Evolutionary conservation across 2,329 filamentous ascomycete genomes (phyloP).

Genomic region (Diaporthe aspalathi): DNA sequence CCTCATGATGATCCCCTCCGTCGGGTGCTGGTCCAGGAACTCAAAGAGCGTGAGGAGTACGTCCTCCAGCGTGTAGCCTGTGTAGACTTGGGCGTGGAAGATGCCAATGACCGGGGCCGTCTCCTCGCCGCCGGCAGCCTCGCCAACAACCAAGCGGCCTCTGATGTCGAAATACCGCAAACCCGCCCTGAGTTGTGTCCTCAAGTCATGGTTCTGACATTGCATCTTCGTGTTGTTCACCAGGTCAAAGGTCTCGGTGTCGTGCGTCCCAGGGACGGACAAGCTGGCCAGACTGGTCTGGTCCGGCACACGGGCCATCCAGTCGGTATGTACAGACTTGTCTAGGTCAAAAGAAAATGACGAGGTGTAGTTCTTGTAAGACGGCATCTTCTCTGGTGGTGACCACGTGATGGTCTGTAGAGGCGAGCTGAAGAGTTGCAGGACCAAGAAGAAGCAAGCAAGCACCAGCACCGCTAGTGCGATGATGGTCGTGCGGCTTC

Average conservation of each 20-base stretch:
- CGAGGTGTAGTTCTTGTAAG: constrained; percentile 45
- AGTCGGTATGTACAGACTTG: constrained; percentile 48
- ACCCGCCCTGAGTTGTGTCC: constrained; percentile 57
- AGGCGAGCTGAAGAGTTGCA: constrained; percentile 27
- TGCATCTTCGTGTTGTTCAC: constrained; percentile 49
- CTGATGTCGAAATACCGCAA: constrained; percentile 64
- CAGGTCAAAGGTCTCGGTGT: constrained; percentile 62
- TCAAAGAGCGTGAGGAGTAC: constrained; percentile 56
- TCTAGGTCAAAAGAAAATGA: constrained; percentile 57
- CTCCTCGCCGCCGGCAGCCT: constrained; percentile 45
- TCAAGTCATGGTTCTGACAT: constrained; percentile 61
- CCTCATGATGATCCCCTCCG: constrained; percentile 61
- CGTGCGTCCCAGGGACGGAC: constrained; percentile 64
- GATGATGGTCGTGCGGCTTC: constrained; percentile 32
- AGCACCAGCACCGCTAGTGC: constrained; percentile 21
- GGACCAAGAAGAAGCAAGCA: constrained; percentile 30
- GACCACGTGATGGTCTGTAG: constrained; percentile 9
- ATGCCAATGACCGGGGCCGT: constrained; percentile 51
- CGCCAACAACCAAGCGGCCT: constrained; percentile 54
- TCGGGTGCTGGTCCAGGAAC: constrained; percentile 59
- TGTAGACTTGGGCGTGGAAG: constrained; percentile 59
- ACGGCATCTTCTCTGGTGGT: neutral
- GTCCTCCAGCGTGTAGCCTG: constrained; percentile 56
- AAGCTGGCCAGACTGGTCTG: constrained; percentile 54
- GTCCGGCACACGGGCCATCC: constrained; percentile 60